Base-by-base conservation (phyloP, 495 filamentous ascomycete genomes). In the Clohesyomyces aquaticus region DNA sequence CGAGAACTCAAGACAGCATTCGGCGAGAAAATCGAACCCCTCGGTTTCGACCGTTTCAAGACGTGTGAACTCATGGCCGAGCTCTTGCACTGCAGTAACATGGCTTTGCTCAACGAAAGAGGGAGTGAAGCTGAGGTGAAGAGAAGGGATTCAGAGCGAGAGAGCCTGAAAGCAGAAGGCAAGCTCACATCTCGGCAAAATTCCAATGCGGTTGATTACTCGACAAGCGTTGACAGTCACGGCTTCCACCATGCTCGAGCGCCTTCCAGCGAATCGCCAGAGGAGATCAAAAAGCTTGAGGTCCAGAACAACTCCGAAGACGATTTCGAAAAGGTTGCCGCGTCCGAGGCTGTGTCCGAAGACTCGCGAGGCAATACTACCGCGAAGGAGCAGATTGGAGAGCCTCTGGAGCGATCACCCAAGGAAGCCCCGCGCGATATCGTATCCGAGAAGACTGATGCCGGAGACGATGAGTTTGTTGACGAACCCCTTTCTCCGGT, bases 21-120 rank as follows among this genome's bases (percentile, higher is more conserved):
- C 79, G 93, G 93, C 29, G 83, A 83, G 51, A 88, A 86, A 72
- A 96, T 98, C 58, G 93, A 99, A 76, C 93, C 95, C 8, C 79
- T 99, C 18, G 95, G 94, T 1, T 99, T 99, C 70, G 94, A 99
- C 74, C 82, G 94, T 10, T 99, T 99, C 80, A 99, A 99, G 80
- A 96, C 94, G 0, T 99, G 95, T 72, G 94, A 99, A 75, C 79
- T 99, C 66, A 98, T 99, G 95, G 94, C 94, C 1, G 94, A 99
- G 71, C 79, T 99, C 46, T 77, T 99, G 32, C 94, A 99, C 72
- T 99, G 94, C 77, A 98, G 95, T 77, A 99, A 99, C 70, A 99
- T 99, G 94, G 91, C 88, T 8, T 80, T 99, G 49, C 78, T 99
- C 55, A 99, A 99, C 69, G 93, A 98, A 74, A 79, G 86, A 16